phyloP scores from a whole-genome alignment of 345 rosid genomes.

The Tarenaya hassleriana region DNA sequence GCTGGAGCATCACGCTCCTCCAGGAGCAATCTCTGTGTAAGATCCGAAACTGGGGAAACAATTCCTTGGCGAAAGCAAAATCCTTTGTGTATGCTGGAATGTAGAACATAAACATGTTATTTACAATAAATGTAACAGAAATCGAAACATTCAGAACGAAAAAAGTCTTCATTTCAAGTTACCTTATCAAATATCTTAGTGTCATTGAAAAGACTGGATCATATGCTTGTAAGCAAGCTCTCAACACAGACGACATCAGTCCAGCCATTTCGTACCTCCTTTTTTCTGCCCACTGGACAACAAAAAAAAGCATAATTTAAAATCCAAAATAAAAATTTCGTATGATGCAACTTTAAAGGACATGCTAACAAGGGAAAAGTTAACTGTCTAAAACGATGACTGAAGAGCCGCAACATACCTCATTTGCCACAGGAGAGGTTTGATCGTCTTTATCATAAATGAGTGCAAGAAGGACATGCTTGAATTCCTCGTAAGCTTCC shows the following conservation, averaged over 20 bases:
- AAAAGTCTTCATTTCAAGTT: conserved; percentile 6
- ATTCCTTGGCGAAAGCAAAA: conserved; percentile 78
- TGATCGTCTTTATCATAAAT: conserved; percentile 74
- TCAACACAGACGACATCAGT: conserved; percentile 70
- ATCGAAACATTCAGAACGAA: not conserved
- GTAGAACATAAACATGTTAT: conserved; percentile 11
- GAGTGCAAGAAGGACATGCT: conserved; percentile 88
- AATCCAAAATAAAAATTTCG: conserved; percentile 23
- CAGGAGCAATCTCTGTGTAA: conserved; percentile 74
- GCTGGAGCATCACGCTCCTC: conserved; percentile 89
- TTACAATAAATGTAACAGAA: not conserved
- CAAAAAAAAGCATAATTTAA: conserved; percentile 18
- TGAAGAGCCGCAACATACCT: conserved; percentile 39
- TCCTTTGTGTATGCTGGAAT: conserved; percentile 76
- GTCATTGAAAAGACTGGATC: conserved; percentile 83
- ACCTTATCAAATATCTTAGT: conserved; percentile 84
- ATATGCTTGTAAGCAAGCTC: conserved; percentile 81
- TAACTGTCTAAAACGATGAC: not conserved
- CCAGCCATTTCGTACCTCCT: conserved; percentile 93
- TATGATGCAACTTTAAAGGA: conserved; percentile 18
- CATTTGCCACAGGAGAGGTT: conserved; percentile 80
- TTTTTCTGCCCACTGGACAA: conserved; percentile 81
- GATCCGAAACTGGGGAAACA: conserved; percentile 77
- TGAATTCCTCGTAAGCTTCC: conserved; percentile 99
- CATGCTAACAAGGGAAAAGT: not conserved